These are phyloP conservation scores for Pseudocercospora fijiensis DNA, from an alignment of 2,329 filamentous ascomycete genomes.

Conservation along the genomic window DNA sequence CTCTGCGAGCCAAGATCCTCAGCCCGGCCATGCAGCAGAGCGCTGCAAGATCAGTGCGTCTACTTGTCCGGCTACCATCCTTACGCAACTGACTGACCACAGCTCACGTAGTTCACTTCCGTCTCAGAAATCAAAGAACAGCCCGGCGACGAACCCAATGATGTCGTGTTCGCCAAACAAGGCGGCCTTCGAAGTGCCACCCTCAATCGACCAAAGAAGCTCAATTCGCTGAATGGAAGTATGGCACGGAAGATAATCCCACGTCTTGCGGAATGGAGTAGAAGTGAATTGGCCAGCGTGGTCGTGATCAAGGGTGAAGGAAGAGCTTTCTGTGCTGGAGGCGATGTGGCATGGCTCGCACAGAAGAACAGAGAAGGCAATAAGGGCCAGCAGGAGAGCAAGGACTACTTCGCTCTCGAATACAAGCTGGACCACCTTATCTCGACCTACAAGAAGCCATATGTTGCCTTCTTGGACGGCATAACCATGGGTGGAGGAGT, in stretches of 20 bases:
- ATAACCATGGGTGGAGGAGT: conserved; percentile 98
- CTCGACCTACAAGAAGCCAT: conserved; percentile 88
- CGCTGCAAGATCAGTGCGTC: conserved; percentile 24
- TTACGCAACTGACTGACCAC: conserved; percentile 35
- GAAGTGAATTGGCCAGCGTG: conserved; percentile 90
- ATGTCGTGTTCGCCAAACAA: conserved; percentile 86
- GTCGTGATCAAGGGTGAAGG: conserved; percentile 90
- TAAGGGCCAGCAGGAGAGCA: conserved; percentile 71
- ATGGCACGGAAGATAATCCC: conserved; percentile 96
- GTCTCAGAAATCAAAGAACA: conserved; percentile 51
- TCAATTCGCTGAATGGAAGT: conserved; percentile 88
- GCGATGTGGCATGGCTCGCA: conserved; percentile 81
- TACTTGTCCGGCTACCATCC: background rate
- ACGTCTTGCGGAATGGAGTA: conserved; percentile 86
- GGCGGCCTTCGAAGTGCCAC: conserved; percentile 90
- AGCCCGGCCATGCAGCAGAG: conserved; percentile 26
- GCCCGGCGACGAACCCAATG: conserved; percentile 72
- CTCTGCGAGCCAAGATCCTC: conserved; percentile 64
- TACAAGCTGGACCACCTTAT: conserved; percentile 96
- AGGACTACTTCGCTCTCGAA: conserved; percentile 88
- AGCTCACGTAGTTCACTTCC: conserved; percentile 33
- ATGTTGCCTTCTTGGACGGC: conserved; percentile 93
- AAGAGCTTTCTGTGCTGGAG: conserved; percentile 85
- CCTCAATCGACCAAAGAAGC: conserved; percentile 87
- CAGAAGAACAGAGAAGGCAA: conserved; percentile 65